phyloP scores from a whole-genome alignment of 1,284 basidiomycete genomes.

The Tilletia walkeri region DNA sequence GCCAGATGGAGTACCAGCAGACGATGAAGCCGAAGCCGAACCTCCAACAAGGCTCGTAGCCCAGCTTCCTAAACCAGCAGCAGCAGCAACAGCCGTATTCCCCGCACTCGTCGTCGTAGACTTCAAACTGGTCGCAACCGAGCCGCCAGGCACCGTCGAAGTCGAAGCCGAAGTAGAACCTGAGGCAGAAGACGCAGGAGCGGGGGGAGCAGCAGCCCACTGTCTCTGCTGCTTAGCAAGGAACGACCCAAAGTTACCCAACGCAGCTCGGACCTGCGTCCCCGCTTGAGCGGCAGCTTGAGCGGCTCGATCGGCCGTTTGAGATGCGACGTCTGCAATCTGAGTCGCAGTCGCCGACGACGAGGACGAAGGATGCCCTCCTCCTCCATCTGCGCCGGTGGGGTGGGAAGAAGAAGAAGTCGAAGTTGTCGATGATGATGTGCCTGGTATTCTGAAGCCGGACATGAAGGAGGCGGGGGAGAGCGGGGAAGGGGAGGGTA shows the following conservation, averaged over 20 bases:
- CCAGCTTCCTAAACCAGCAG: too few species aligned
- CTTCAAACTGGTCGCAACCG: too few species aligned
- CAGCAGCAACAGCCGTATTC: too few species aligned
- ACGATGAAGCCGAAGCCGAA: neutral
- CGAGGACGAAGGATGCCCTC: neutral
- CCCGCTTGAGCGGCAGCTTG: conserved; percentile 43
- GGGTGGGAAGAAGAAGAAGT: neutral
- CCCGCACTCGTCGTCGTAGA: too few species aligned
- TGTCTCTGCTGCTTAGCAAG: conserved; percentile 29
- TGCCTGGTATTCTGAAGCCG: conserved; percentile 25
- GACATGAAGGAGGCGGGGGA: neutral
- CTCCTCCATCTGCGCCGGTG: neutral
- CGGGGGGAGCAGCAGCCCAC: neutral
- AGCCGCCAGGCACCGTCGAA: neutral
- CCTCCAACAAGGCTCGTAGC: too few species aligned
- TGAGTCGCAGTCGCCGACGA: neutral
- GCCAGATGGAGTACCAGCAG: neutral
- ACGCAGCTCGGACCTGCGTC: conserved; percentile 44
- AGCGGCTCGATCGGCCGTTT: conserved; percentile 5
- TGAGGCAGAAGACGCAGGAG: too few species aligned
- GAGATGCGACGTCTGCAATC: neutral
- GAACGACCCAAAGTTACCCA: conserved; percentile 49
- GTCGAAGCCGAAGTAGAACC: neutral
- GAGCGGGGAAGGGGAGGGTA: neutral
- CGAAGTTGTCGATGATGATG: neutral